A percentile compares a stretch with the other conserved stretches of the same genome.
Evolutionary conservation across 139 green algal genomes (phyloP).

Genomic region (Zygnema cylindricum): DNA sequence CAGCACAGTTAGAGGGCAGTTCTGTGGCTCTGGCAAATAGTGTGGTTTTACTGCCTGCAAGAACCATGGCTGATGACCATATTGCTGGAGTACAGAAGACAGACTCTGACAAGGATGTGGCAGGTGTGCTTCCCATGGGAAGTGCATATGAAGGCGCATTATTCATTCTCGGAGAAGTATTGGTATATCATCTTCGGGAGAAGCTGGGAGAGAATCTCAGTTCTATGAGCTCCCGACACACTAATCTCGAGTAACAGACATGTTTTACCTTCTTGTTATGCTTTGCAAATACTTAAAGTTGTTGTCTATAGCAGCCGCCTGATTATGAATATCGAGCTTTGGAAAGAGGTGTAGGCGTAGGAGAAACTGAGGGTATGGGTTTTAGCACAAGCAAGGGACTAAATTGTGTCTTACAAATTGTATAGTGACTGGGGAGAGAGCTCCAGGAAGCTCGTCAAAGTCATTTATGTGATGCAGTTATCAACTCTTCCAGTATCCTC

Average conservation of each 20-base stretch:
- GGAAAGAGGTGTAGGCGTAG: not conserved
- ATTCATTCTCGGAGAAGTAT: slow-evolving; percentile 22
- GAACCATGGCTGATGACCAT: slow-evolving; percentile 44
- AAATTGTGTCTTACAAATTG: too few relatives aligned
- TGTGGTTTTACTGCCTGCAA: slow-evolving; percentile 23
- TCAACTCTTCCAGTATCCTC: too few relatives aligned
- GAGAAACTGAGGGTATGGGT: not conserved
- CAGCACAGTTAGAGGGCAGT: slow-evolving; percentile 14
- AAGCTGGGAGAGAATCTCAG: slow-evolving; percentile 2
- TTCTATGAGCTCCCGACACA: slow-evolving; percentile 28
- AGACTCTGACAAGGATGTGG: not conserved
- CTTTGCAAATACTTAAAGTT: not conserved
- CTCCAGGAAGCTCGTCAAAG: too few relatives aligned
- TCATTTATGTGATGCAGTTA: too few relatives aligned
- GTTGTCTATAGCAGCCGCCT: not conserved
- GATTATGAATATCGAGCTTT: not conserved
- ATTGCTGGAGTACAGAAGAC: not conserved
- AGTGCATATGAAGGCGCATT: slow-evolving; percentile 44
- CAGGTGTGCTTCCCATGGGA: slow-evolving; percentile 29
- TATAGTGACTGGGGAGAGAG: not conserved
- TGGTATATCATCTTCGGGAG: slow-evolving; percentile 11
- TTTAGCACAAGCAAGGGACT: too few relatives aligned
- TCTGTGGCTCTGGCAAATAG: slow-evolving; percentile 3
- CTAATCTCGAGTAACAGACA: slow-evolving; percentile 26
- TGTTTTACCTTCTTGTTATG: not conserved